Conservation (phyloP, 768 basidiomycete genomes). For the Boletus rubescentipes region DNA sequence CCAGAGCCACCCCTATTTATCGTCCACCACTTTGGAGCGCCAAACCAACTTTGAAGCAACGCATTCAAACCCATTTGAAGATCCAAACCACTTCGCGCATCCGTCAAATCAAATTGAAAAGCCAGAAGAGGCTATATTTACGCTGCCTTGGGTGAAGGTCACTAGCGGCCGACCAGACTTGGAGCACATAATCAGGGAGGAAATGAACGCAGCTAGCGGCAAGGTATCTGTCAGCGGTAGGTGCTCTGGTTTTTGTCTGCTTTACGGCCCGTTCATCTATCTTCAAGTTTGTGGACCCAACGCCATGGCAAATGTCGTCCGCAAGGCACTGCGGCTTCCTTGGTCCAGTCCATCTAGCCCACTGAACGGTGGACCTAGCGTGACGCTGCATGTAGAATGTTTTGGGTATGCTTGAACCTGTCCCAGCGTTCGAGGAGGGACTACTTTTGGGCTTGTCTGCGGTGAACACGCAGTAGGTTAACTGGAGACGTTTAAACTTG, state of each 20-base stretch:
- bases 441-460: neutral
- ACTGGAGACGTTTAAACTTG: neutral
- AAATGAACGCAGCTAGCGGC: conserved; percentile 33
- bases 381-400: conserved; percentile 33
- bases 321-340: conserved; percentile 36
- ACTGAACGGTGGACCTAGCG: conserved; percentile 33
- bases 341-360: conserved; percentile 25
- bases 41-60: conserved; percentile 2
- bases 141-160: conserved; percentile 22
- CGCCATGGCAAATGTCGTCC: conserved; percentile 35
- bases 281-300: conserved; percentile 38
- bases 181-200: conserved; percentile 32
- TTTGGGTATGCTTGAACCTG: conserved; percentile 33
- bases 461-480: neutral
- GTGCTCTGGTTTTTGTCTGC: conserved; percentile 5
- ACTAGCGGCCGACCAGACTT: conserved; percentile 43
- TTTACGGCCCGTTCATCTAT: neutral
- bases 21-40: neutral
- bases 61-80: neutral
- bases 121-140: neutral
- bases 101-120: neutral
- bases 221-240: conserved; percentile 45
- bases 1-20: neutral
- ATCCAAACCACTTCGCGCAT: neutral
- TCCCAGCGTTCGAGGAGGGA: neutral